phyloP scores from a whole-genome alignment of 2,329 filamentous ascomycete genomes.

The Didymella segeticola region DNA sequence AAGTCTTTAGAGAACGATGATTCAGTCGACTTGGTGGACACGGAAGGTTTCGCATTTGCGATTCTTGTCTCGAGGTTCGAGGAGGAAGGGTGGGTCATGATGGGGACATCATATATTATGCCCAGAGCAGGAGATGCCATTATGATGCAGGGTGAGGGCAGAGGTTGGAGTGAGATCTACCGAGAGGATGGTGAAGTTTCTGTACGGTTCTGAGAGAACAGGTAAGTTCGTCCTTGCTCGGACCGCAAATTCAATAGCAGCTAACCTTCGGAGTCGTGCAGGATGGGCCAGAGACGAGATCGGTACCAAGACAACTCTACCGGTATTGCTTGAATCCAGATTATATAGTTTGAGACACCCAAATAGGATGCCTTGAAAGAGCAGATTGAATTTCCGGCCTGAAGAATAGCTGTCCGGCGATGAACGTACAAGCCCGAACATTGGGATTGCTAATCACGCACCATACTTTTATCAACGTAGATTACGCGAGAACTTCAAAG shows the following conservation, averaged over 20 bases:
- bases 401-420: background rate
- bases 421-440: background rate
- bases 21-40: conserved; percentile 1
- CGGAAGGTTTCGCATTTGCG: conserved; percentile 2
- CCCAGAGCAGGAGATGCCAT: conserved; percentile 10
- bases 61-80: conserved; percentile 9
- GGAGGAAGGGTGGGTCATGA: conserved; percentile 7
- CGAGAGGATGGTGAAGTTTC: conserved; percentile 1
- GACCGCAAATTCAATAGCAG: background rate
- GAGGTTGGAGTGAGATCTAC: conserved; percentile 6
- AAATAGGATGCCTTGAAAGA: background rate
- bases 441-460: background rate
- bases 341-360: background rate
- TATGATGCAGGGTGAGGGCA: conserved; percentile 11
- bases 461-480: too few relatives aligned
- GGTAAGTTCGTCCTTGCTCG: background rate
- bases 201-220: background rate
- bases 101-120: conserved; percentile 6
- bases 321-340: background rate
- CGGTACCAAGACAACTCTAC: background rate
- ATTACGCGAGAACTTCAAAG: too few relatives aligned
- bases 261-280: conserved; percentile 1
- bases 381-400: background rate
- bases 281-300: background rate
- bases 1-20: conserved; percentile 5